Evolutionary conservation across 768 basidiomycete genomes (phyloP).

Genomic region (Russula foetens): DNA sequence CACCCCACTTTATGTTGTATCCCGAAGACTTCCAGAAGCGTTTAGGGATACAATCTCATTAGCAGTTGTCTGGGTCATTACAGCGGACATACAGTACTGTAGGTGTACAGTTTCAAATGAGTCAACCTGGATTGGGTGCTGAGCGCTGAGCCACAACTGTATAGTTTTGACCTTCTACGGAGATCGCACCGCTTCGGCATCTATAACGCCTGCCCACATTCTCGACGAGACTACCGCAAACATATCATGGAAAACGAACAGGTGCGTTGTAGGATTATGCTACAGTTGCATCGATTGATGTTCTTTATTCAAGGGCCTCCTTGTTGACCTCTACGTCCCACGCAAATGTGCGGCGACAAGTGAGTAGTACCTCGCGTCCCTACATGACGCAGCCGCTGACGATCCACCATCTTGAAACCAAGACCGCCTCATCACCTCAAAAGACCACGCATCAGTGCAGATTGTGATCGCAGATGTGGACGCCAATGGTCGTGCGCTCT

Average conservation of each 20-base stretch:
- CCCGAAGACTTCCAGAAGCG: too few relatives aligned
- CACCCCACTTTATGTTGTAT: too few relatives aligned
- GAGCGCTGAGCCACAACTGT: conserved; percentile 19
- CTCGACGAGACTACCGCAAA: background rate
- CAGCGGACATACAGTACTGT: too few relatives aligned
- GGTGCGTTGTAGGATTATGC: conserved; percentile 35
- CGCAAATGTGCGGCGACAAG: conserved; percentile 98
- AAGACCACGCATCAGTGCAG: conserved; percentile 98
- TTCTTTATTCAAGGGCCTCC: conserved; percentile 61
- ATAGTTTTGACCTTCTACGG: conserved; percentile 5
- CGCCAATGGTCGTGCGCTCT: conserved; percentile 69
- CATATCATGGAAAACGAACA: conserved; percentile 84
- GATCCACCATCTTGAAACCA: background rate
- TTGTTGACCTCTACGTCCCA: conserved; percentile 99
- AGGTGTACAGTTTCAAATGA: too few relatives aligned
- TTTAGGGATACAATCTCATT: too few relatives aligned
- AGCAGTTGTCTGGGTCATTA: too few relatives aligned
- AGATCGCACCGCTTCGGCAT: conserved; percentile 3
- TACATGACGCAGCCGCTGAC: background rate
- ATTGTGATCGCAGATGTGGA: conserved; percentile 94
- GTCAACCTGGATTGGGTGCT: too few relatives aligned
- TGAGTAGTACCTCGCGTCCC: conserved; percentile 44
- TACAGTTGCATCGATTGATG: background rate
- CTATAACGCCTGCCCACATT: background rate
- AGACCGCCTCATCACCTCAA: conserved; percentile 98